phyloP scores from a whole-genome alignment of 2,329 filamentous ascomycete genomes.

The Ophiostoma novo-ulmi region DNA sequence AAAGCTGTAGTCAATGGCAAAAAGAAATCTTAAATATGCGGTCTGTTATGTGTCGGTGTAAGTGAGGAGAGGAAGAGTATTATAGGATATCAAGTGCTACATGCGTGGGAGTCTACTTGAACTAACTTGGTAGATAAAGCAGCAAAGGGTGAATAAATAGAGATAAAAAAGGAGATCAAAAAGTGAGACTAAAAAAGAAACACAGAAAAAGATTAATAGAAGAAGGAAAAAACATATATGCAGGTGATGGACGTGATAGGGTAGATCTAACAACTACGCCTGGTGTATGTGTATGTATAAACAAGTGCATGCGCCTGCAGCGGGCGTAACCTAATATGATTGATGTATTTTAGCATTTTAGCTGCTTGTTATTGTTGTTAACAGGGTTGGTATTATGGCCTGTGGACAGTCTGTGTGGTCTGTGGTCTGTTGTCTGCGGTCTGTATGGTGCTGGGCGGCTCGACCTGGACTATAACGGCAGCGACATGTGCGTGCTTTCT shows the following conservation, averaged over 20 bases:
- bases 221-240: neutral
- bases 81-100: slow-evolving; percentile 11
- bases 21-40: slow-evolving; percentile 28
- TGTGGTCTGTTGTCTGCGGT: neutral
- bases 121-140: neutral
- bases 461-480: slow-evolving; percentile 30
- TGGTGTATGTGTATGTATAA: slow-evolving; percentile 5
- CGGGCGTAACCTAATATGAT: slow-evolving; percentile 39
- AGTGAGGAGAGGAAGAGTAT: slow-evolving; percentile 19
- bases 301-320: neutral
- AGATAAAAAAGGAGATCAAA: neutral
- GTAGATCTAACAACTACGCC: slow-evolving; percentile 29
- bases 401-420: neutral
- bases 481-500: slow-evolving; percentile 63
- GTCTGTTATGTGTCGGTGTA: slow-evolving; percentile 23
- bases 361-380: slow-evolving; percentile 4
- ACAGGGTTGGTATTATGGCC: neutral
- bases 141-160: neutral
- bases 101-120: neutral
- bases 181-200: too few species aligned
- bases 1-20: neutral
- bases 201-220: too few species aligned
- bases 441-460: neutral
- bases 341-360: slow-evolving; percentile 35
- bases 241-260: slow-evolving; percentile 25